Evolutionary conservation across 2,329 filamentous ascomycete genomes (phyloP).

Genomic region (Aspergillus ustus): DNA sequence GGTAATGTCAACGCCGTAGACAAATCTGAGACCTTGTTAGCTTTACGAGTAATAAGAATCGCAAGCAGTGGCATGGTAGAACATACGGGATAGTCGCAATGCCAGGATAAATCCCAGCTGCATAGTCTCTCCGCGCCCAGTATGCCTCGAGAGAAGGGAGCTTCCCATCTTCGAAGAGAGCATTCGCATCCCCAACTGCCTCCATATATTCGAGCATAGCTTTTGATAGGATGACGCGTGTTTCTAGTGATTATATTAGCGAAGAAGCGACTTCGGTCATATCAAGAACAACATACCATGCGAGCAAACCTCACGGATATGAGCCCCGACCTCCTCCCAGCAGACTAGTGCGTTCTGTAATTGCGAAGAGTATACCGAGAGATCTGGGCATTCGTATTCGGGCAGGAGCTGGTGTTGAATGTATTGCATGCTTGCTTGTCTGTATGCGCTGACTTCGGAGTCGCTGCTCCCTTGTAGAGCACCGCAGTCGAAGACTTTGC

Average conservation of each 20-base stretch:
- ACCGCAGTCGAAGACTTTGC: slow-evolving; percentile 19
- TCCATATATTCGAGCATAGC: neutral
- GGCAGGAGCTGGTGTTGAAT: slow-evolving; percentile 8
- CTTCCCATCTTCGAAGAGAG: neutral
- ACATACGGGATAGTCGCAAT: slow-evolving; percentile 22
- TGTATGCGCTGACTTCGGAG: neutral
- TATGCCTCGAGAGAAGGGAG: slow-evolving; percentile 13
- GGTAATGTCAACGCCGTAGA: slow-evolving; percentile 13
- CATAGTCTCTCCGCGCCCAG: slow-evolving; percentile 14
- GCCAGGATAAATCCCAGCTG: slow-evolving; percentile 16
- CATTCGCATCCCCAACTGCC: neutral
- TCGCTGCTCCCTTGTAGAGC: slow-evolving; percentile 4
- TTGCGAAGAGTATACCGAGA: slow-evolving; percentile 1
- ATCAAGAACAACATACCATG: neutral
- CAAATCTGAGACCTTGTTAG: slow-evolving; percentile 1
- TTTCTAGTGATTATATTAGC: neutral
- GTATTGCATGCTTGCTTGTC: slow-evolving; percentile 6
- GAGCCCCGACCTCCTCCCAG: slow-evolving; percentile 17
- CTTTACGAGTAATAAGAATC: no score
- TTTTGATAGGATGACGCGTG: neutral
- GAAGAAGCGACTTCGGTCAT: neutral
- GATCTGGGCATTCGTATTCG: slow-evolving; percentile 7
- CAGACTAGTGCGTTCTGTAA: slow-evolving; percentile 15
- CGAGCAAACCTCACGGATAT: slow-evolving; percentile 12
- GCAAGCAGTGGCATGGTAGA: neutral